Evolutionary conservation across 768 basidiomycete species (phyloP).

Genomic region (Kwoniella sp.): DNA sequence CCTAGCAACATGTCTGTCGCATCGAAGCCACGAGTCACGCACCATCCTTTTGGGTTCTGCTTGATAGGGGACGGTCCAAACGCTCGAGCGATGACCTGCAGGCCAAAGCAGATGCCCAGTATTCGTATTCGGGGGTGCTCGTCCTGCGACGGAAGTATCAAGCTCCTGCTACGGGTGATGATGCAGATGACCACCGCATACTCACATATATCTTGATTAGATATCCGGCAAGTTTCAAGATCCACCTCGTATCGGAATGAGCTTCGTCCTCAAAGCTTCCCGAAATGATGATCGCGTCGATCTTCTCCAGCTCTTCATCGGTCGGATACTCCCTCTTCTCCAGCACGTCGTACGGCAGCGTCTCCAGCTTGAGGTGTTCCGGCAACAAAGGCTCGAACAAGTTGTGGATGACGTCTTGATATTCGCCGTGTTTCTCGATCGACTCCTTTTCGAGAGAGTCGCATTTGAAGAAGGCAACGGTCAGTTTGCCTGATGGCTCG

Average conservation of each 20-base stretch:
- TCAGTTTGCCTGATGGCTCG: slow-evolving; percentile 24
- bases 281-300: slow-evolving; percentile 41
- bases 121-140: slow-evolving; percentile 39
- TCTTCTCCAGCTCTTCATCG: slow-evolving; percentile 36
- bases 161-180: not conserved
- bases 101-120: slow-evolving; percentile 44
- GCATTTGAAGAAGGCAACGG: slow-evolving; percentile 44
- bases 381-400: slow-evolving; percentile 43
- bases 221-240: slow-evolving; percentile 42
- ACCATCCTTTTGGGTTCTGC: slow-evolving; percentile 46
- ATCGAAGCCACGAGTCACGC: not conserved
- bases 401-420: slow-evolving; percentile 45
- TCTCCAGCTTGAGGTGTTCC: slow-evolving; percentile 31
- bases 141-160: slow-evolving; percentile 18
- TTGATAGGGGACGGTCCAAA: slow-evolving; percentile 38
- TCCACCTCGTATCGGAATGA: slow-evolving; percentile 41
- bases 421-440: slow-evolving; percentile 36
- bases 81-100: slow-evolving; percentile 42
- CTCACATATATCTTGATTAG: slow-evolving; percentile 36
- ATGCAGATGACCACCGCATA: not conserved
- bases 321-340: slow-evolving; percentile 38
- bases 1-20: not conserved
- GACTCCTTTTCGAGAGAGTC: slow-evolving; percentile 36
- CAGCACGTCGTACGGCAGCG: slow-evolving; percentile 38
- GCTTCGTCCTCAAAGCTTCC: slow-evolving; percentile 48